Conservation (phyloP, 371 early-diverging fungal species). For the Rhizopus delemar region DNA sequence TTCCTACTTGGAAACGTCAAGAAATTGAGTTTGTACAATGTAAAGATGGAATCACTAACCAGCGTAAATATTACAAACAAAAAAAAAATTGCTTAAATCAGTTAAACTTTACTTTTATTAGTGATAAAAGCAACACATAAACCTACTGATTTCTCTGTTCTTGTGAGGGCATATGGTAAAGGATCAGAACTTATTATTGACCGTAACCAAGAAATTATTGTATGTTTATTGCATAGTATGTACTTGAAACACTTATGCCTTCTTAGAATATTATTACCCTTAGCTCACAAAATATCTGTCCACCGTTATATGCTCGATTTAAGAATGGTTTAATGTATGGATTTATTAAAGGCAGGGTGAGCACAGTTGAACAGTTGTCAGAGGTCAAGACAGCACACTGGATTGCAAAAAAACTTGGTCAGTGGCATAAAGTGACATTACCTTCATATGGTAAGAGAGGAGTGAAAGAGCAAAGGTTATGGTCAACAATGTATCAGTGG, state of each 20-base stretch:
- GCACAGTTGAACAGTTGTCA: slow-evolving; percentile 70
- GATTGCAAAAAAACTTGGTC: slow-evolving; percentile 78
- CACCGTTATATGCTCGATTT: slow-evolving; percentile 86
- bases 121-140: slow-evolving; percentile 78
- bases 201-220: slow-evolving; percentile 82
- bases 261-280: slow-evolving; percentile 79
- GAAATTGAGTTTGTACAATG: slow-evolving; percentile 72
- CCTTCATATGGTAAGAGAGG: slow-evolving; percentile 10
- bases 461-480: slow-evolving; percentile 60
- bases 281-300: slow-evolving; percentile 69
- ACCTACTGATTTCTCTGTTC: slow-evolving; percentile 62
- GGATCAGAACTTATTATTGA: slow-evolving; percentile 88
- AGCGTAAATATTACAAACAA: slow-evolving; percentile 53
- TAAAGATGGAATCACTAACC: slow-evolving; percentile 94
- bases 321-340: slow-evolving; percentile 91
- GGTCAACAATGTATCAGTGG: slow-evolving; percentile 81
- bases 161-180: slow-evolving; percentile 89
- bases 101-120: slow-evolving; percentile 16
- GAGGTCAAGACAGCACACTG: slow-evolving; percentile 68
- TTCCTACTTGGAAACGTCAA: slow-evolving; percentile 71
- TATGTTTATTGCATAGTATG: slow-evolving; percentile 45
- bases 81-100: too few relatives aligned
- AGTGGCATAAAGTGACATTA: slow-evolving; percentile 76
- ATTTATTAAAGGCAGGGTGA: slow-evolving; percentile 76
- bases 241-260: background rate